These are phyloP conservation scores for Monosporozyma unispora DNA, from an alignment of 805 yeast species.

Conservation along the genomic window DNA sequence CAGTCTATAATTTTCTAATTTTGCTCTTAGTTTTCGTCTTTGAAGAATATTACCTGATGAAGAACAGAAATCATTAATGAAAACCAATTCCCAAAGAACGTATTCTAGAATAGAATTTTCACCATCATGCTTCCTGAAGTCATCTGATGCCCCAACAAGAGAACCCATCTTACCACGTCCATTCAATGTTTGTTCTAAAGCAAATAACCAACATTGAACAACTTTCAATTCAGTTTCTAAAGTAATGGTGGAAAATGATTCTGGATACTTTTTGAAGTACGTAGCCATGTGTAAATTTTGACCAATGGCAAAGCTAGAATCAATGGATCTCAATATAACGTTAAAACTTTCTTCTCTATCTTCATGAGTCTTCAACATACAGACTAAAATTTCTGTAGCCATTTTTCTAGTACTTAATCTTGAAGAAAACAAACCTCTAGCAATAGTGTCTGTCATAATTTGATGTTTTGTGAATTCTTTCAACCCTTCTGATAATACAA, in stretches of 20 bases:
- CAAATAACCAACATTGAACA: conserved; percentile 62
- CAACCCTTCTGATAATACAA: conserved; percentile 22
- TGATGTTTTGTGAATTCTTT: conserved; percentile 25
- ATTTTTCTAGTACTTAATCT: conserved; percentile 65
- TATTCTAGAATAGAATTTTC: conserved; percentile 35
- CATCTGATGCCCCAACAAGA: conserved; percentile 85
- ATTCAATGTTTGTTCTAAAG: conserved; percentile 58
- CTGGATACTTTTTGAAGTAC: conserved; percentile 13
- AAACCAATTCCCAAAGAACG: conserved; percentile 25
- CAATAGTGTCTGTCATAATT: conserved; percentile 47
- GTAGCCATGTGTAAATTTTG: conserved; percentile 22
- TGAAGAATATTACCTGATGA: conserved; percentile 24
- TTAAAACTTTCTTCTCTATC: conserved; percentile 39
- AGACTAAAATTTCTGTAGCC: conserved; percentile 68
- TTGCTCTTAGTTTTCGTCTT: conserved; percentile 26
- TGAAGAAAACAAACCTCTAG: conserved; percentile 68
- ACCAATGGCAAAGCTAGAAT: conserved; percentile 28
- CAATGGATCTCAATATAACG: conserved; percentile 22
- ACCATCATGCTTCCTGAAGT: conserved; percentile 41
- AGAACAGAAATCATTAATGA: conserved; percentile 26
- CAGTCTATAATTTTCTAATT: conserved; percentile 27
- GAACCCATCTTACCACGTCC: conserved; percentile 90
- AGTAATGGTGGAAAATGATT: conserved; percentile 13
- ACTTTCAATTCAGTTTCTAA: conserved; percentile 24
- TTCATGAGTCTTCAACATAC: conserved; percentile 36